Evolutionary conservation across 2,329 filamentous ascomycete genomes (phyloP), one percentile per base, ranked within the genome.

Genomic region (Mycogone perniciosa): DNA sequence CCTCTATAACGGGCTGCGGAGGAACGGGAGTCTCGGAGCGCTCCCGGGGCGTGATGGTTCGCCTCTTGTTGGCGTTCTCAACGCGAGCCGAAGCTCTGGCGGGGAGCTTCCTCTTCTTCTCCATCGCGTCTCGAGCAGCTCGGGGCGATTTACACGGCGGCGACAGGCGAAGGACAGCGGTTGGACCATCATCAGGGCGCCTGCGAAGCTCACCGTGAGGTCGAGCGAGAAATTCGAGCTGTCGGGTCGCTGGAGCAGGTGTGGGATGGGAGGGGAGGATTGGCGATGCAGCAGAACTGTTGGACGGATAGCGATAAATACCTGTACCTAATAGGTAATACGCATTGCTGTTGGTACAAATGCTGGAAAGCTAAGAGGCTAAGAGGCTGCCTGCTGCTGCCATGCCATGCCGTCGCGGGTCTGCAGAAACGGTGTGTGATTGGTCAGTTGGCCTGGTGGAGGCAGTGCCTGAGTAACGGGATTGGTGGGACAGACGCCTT

Each of bases 81-180:
- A 74, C 73, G 57, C 82, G 76, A 57, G 82, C 79, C 41, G 80
- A 77, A 48, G 80, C 79, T 63, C 82, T 76, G 39, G 82, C 75
- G 26, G 82, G 81, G 54, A 84, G 69, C 69, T 84, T 85, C 63
- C 82, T 76, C 71, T 85, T 85, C 64, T 72, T 77, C 70, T 85
- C 82, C 81, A 85, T 85, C 43, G 35, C 56, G 53, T 50, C 52
- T 27, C 44, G 42, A 31, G 13, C 38, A 46, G 48, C 29, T 51
- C 40, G 30, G 45, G 52, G 45, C 46, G 52, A 37, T 35, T 48
- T 52, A 48, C 49, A 52, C 48, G 45, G 35, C 44, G 46, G 42
- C 52, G 54, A 46, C 44, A 42, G 48, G 46, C 50, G 52, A 50
- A n/a, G 48, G 47, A 39, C 45, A 44, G 45, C 39, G 46, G 43